Percentiles rank a stretch among this genome's conserved stretches.
These are phyloP conservation scores for Vanderwaltozyma yarrowii DNA, from an alignment of 805 yeast species.

Conservation along the genomic window DNA sequence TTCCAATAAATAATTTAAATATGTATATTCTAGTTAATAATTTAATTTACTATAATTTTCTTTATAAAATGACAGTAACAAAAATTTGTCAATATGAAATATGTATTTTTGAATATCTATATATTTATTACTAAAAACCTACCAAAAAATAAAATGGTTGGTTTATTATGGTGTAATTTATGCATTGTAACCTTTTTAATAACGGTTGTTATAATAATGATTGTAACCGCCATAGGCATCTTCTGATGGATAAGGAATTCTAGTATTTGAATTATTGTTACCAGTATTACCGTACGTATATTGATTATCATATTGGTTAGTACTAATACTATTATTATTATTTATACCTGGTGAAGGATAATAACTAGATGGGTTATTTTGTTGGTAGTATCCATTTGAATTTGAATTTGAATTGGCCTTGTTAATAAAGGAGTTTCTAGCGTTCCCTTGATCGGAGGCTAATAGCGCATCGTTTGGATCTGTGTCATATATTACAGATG, in stretches of 20 bases:
- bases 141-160: too few species aligned
- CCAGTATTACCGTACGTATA: not conserved
- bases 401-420: too few species aligned
- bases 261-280: not conserved
- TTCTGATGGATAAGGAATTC: conserved; percentile 3
- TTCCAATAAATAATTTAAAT: not conserved
- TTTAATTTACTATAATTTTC: too few species aligned
- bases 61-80: too few species aligned
- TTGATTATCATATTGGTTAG: too few species aligned
- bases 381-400: not conserved
- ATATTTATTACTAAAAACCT: too few species aligned
- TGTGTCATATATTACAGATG: not conserved
- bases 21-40: too few species aligned
- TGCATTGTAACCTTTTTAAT: not conserved
- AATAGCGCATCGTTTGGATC: not conserved
- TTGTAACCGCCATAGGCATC: not conserved
- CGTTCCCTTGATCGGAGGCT: not conserved
- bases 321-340: too few species aligned
- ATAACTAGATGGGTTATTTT: not conserved
- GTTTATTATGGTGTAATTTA: too few species aligned
- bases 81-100: too few species aligned
- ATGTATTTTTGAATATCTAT: too few species aligned
- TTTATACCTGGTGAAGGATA: too few species aligned
- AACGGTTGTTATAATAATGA: not conserved
- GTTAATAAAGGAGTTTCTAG: not conserved